Conservation (phyloP, 2,329 filamentous ascomycete species). For the Arthrobotrys sphaeroides region DNA sequence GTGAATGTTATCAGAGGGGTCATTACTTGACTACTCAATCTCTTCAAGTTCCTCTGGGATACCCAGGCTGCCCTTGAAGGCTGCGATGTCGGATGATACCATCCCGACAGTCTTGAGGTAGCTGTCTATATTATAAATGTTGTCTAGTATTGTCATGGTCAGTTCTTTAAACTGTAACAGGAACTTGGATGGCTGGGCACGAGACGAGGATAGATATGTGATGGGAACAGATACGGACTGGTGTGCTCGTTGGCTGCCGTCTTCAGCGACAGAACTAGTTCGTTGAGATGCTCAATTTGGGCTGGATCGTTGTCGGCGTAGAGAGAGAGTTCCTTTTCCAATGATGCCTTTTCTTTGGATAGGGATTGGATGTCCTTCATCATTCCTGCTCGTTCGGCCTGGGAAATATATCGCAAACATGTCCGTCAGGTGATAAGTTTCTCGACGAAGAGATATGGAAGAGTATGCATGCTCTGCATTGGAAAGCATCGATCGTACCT, state of each 20-base stretch:
- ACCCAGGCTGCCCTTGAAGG: slow-evolving; percentile 22
- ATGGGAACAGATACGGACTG: slow-evolving; percentile 40
- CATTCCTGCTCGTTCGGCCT: slow-evolving; percentile 25
- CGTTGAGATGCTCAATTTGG: slow-evolving; percentile 47
- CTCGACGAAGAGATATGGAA: no score
- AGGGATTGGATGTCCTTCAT: slow-evolving; percentile 44
- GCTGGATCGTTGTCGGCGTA: slow-evolving; percentile 54
- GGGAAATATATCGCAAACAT: no score
- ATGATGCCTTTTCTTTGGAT: slow-evolving; percentile 27
- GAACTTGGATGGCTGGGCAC: no score
- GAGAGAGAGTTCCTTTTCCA: slow-evolving; percentile 53
- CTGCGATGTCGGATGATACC: slow-evolving; percentile 33
- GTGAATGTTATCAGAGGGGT: background rate
- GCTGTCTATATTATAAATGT: slow-evolving; percentile 55
- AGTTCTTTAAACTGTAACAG: background rate
- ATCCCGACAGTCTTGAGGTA: slow-evolving; percentile 52
- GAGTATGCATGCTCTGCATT: background rate
- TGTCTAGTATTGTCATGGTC: slow-evolving; percentile 50
- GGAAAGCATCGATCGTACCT: background rate
- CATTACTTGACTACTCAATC: slow-evolving; percentile 6
- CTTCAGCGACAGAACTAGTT: slow-evolving; percentile 52
- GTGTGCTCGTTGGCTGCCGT: slow-evolving; percentile 53
- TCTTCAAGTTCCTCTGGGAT: slow-evolving; percentile 46
- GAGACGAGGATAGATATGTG: no score
- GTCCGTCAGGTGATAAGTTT: no score